Evolutionary conservation across 2,329 filamentous ascomycete species (phyloP).

Genomic region (Rhynchosporium agropyri): DNA sequence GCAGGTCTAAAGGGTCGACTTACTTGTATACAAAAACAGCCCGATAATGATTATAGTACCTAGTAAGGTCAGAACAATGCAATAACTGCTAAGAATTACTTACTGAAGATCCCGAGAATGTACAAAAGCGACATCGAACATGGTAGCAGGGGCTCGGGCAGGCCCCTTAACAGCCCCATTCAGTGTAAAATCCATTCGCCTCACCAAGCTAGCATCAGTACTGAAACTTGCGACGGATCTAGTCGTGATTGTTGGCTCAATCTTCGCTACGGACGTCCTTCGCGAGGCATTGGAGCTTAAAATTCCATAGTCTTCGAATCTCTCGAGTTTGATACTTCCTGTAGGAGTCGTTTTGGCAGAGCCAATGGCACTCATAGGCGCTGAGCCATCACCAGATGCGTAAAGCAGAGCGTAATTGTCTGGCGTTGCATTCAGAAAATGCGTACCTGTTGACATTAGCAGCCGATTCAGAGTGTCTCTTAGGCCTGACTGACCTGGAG

Average conservation of each 20-base stretch:
- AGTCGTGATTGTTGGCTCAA: background rate
- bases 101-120: slow-evolving; percentile 11
- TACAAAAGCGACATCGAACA: slow-evolving; percentile 16
- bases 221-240: slow-evolving; percentile 8
- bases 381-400: background rate
- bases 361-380: background rate
- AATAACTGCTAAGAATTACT: background rate
- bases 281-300: background rate
- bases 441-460: background rate
- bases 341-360: background rate
- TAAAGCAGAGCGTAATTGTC: slow-evolving; percentile 6
- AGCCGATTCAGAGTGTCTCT: background rate
- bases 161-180: background rate
- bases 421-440: slow-evolving; percentile 7
- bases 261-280: slow-evolving; percentile 5
- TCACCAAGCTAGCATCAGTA: slow-evolving; percentile 8
- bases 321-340: slow-evolving; percentile 2
- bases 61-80: background rate
- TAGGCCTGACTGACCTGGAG: background rate
- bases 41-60: slow-evolving; percentile 18
- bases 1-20: background rate
- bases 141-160: background rate
- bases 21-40: slow-evolving; percentile 14
- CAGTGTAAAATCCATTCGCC: background rate
- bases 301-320: slow-evolving; percentile 10